Conservation (phyloP, 306 rosid species). For the Vicia villosa region DNA sequence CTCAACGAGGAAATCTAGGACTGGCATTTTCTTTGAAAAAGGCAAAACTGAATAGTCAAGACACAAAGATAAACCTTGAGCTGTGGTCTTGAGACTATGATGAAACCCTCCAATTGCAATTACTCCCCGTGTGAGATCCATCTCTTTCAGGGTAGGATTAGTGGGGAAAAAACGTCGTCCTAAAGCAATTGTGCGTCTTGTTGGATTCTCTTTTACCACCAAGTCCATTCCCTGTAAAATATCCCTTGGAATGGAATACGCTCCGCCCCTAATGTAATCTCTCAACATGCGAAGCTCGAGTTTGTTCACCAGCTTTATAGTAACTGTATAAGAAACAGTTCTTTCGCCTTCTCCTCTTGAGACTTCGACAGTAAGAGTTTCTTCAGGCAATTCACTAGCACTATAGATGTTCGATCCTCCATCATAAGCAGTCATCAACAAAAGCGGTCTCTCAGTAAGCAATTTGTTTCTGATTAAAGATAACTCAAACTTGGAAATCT, state of each 20-base stretch:
- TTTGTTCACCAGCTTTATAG: conserved; percentile 46
- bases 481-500: conserved; percentile 47
- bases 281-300: conserved; percentile 52
- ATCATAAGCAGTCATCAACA: conserved; percentile 57
- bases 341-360: conserved; percentile 48
- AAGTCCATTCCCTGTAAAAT: conserved; percentile 65
- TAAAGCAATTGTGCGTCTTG: conserved; percentile 41
- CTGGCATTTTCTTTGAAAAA: conserved; percentile 48
- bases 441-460: conserved; percentile 32
- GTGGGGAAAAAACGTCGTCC: conserved; percentile 55
- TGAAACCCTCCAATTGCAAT: conserved; percentile 62
- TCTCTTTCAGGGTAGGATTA: not conserved
- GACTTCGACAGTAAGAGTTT: conserved; percentile 45
- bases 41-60: conserved; percentile 71
- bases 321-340: conserved; percentile 36
- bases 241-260: conserved; percentile 53
- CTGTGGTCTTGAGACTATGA: conserved; percentile 60
- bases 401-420: conserved; percentile 64
- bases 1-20: conserved; percentile 48
- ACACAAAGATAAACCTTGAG: conserved; percentile 64
- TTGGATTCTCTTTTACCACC: conserved; percentile 70
- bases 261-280: conserved; percentile 49
- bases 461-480: conserved; percentile 52
- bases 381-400: conserved; percentile 52
- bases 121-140: conserved; percentile 45